These are phyloP conservation scores for Lotus japonicus DNA, from an alignment of 306 rosid genomes.

Conservation along the genomic window DNA sequence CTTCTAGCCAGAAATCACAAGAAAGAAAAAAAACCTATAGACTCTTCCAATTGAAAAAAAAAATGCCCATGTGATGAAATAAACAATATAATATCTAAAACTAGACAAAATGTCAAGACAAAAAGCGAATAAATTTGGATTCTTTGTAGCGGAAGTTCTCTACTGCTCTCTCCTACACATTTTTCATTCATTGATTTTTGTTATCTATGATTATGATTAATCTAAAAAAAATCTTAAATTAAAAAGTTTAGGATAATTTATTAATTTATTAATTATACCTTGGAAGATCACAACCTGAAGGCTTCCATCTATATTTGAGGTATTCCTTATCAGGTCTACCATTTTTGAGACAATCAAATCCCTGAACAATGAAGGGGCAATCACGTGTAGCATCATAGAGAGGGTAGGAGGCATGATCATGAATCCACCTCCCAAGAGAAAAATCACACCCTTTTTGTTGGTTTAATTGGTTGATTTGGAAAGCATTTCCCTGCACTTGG, in stretches of 20 bases:
- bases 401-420: constrained; percentile 30
- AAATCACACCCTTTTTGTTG: constrained; percentile 31
- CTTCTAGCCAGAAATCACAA: not conserved
- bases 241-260: no score
- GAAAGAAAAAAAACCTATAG: not conserved
- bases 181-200: no score
- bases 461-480: no score
- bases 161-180: no score
- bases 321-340: constrained; percentile 48
- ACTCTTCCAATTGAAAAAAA: not conserved
- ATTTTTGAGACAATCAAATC: constrained; percentile 46
- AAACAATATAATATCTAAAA: not conserved
- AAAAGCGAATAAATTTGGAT: no score
- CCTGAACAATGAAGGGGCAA: constrained; percentile 49
- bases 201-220: no score
- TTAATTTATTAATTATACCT: constrained; percentile 20
- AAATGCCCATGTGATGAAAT: not conserved
- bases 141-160: no score
- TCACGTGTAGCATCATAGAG: constrained; percentile 38
- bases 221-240: not conserved
- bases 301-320: constrained; percentile 61
- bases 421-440: constrained; percentile 46
- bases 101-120: no score
- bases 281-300: constrained; percentile 46
- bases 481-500: no score